Percentiles rank a stretch among this genome's conserved stretches.
phyloP scores from a whole-genome alignment of 805 yeast genomes.

The Candida corydali region DNA sequence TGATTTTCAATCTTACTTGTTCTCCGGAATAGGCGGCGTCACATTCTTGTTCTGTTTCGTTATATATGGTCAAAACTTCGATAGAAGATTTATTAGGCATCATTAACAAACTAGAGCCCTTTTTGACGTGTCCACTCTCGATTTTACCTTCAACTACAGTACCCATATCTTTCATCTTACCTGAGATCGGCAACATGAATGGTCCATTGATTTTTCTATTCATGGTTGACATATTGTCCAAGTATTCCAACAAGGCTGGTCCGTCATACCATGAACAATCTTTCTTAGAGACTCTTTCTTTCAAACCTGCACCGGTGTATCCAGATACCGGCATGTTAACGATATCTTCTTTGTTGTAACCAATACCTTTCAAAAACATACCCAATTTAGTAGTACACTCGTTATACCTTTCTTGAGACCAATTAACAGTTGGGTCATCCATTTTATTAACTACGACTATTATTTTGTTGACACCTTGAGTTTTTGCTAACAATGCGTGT shows the following conservation, averaged over 20 bases:
- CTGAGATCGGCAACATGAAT: constrained; percentile 93
- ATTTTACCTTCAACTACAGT: constrained; percentile 97
- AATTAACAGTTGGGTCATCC: constrained; percentile 96
- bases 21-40: constrained; percentile 92
- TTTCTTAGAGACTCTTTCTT: constrained; percentile 68
- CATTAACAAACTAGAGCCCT: constrained; percentile 66
- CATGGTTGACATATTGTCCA: constrained; percentile 76
- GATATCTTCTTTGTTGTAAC: constrained; percentile 84
- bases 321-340: constrained; percentile 97
- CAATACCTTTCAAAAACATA: constrained; percentile 77
- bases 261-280: constrained; percentile 93
- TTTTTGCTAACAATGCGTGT: constrained; percentile 95
- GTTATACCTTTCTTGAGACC: constrained; percentile 95
- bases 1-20: constrained; percentile 89
- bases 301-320: constrained; percentile 94
- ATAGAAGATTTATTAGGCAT: constrained; percentile 90
- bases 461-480: constrained; percentile 95
- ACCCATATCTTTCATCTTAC: constrained; percentile 96
- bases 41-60: constrained; percentile 94
- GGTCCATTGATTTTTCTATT: constrained; percentile 91
- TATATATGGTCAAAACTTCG: constrained; percentile 83
- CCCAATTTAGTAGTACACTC: constrained; percentile 88
- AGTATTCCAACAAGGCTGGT: constrained; percentile 84
- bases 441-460: constrained; percentile 94
- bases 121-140: constrained; percentile 90